Evolutionary conservation across 495 filamentous ascomycete species (phyloP).

Genomic region (Aspergillus steynii): DNA sequence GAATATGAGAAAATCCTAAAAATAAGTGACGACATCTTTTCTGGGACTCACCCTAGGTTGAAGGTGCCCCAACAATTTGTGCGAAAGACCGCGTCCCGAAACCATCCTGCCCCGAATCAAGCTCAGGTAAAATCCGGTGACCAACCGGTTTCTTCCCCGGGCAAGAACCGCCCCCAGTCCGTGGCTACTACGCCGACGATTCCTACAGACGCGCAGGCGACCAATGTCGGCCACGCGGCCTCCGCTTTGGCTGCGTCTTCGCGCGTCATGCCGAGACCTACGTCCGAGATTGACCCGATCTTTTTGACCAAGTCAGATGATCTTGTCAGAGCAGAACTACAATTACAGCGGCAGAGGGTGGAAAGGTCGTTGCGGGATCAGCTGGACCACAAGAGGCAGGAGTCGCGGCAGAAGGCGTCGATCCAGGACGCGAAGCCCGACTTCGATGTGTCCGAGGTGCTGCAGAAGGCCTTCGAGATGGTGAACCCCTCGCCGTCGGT

Average conservation of each 20-base stretch:
- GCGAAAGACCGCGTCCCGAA: slow-evolving; percentile 47
- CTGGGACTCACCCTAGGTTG: slow-evolving; percentile 72
- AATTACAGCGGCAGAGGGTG: slow-evolving; percentile 75
- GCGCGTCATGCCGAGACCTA: slow-evolving; percentile 40
- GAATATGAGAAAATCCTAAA: slow-evolving; percentile 74
- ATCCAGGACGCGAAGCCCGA: slow-evolving; percentile 62
- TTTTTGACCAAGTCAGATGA: slow-evolving; percentile 83
- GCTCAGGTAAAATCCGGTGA: slow-evolving; percentile 25
- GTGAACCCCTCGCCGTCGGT: slow-evolving; percentile 62
- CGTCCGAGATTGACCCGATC: slow-evolving; percentile 69
- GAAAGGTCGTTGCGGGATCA: slow-evolving; percentile 77
- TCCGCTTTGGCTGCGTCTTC: slow-evolving; percentile 26
- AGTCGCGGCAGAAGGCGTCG: slow-evolving; percentile 54
- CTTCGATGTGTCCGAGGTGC: slow-evolving; percentile 73
- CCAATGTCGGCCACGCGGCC: slow-evolving; percentile 29
- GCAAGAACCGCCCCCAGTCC: slow-evolving; percentile 13
- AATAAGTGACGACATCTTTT: slow-evolving; percentile 74
- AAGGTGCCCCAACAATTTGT: slow-evolving; percentile 63
- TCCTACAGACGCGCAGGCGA: slow-evolving; percentile 31
- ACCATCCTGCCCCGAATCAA: slow-evolving; percentile 26
- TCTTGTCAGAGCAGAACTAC: slow-evolving; percentile 77
- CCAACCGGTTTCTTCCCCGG: slow-evolving; percentile 15
- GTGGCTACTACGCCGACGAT: slow-evolving; percentile 24
- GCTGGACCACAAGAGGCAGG: slow-evolving; percentile 62
- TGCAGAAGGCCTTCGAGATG: slow-evolving; percentile 69